These are phyloP conservation scores for Aspergillus tamarii DNA, from an alignment of 2,329 filamentous ascomycete species.

Conservation along the genomic window DNA sequence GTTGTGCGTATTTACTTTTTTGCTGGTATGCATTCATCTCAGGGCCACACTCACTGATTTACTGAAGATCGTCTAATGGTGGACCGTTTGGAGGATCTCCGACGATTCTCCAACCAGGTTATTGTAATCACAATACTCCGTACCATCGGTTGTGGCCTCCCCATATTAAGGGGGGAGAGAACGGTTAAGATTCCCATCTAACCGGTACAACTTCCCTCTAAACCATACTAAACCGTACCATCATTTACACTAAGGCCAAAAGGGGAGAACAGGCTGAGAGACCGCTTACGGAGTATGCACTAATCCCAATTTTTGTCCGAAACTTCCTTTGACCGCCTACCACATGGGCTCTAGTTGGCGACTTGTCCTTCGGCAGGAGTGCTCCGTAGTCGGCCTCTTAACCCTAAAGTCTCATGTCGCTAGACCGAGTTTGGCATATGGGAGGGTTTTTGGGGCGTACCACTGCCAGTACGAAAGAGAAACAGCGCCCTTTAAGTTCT, in stretches of 20 bases:
- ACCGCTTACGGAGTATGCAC: not conserved
- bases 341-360: not conserved
- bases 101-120: constrained; percentile 1
- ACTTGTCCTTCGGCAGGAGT: not conserved
- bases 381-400: not conserved
- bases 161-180: constrained; percentile 5
- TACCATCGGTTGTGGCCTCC: not conserved
- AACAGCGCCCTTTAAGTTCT: not conserved
- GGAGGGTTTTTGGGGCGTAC: not conserved
- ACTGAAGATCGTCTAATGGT: constrained; percentile 2
- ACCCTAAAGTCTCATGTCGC: not conserved
- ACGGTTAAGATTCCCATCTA: not conserved
- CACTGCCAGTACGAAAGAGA: not conserved
- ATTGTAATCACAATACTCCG: not conserved
- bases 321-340: not conserved
- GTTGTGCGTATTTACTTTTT: not conserved
- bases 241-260: not conserved
- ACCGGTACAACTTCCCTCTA: not conserved
- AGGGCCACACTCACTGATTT: constrained; percentile 2
- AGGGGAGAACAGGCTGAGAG: not conserved
- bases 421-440: not conserved
- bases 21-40: not conserved
- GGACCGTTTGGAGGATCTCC: constrained; percentile 4
- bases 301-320: not conserved
- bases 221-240: not conserved